phyloP scores from a whole-genome alignment of 768 basidiomycete species.

The Hortiboletus campestris region DNA sequence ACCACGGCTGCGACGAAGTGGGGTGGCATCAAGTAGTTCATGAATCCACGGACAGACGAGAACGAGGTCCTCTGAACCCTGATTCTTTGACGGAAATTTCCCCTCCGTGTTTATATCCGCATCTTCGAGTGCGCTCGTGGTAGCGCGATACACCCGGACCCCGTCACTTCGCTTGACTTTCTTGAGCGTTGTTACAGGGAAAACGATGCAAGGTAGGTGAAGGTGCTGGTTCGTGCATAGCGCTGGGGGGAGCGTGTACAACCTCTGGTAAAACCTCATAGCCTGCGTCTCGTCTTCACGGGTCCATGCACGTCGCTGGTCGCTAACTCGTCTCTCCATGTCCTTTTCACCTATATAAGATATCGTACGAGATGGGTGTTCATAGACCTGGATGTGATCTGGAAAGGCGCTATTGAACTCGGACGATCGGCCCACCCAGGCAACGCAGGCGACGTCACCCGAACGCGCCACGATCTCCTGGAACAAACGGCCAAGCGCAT shows the following conservation, averaged over 20 bases:
- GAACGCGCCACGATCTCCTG: constrained; percentile 18
- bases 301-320: constrained; percentile 1
- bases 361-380: neutral
- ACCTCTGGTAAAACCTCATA: constrained; percentile 2
- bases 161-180: neutral
- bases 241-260: neutral
- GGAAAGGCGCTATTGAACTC: constrained; percentile 23
- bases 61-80: neutral
- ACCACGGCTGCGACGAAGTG: neutral
- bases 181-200: constrained; percentile 9
- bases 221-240: constrained; percentile 6
- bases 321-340: neutral
- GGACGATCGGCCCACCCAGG: constrained; percentile 20
- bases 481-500: constrained; percentile 21
- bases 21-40: constrained; percentile 1
- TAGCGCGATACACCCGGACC: constrained; percentile 4
- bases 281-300: constrained; percentile 1
- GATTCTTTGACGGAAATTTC: neutral
- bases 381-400: constrained; percentile 14
- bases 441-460: constrained; percentile 19
- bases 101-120: constrained; percentile 5
- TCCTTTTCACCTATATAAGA: constrained; percentile 2
- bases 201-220: constrained; percentile 18
- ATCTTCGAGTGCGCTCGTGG: constrained; percentile 9
- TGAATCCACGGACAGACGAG: constrained; percentile 22